phyloP scores from a whole-genome alignment of 1,284 basidiomycete species.

The Ceratobasidium sp. region DNA sequence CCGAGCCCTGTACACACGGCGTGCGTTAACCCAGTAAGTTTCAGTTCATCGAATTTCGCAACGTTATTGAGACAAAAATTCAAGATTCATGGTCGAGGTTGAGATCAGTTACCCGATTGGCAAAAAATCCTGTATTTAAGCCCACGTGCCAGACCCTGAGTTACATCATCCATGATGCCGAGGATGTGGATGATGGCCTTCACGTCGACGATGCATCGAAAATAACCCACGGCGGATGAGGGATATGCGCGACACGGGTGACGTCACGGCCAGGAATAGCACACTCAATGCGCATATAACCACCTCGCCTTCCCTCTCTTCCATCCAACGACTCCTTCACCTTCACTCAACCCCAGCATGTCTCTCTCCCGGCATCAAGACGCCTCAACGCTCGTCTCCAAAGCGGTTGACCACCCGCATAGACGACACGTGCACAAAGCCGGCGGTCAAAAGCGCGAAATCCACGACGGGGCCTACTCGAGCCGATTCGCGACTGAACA shows the following conservation, averaged over 20 bases:
- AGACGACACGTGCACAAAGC: conserved; percentile 25
- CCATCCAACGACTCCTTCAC: not conserved
- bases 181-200: conserved; percentile 14
- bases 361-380: conserved; percentile 44
- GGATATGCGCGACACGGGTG: conserved; percentile 1
- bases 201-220: conserved; percentile 23
- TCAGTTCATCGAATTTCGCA: not conserved
- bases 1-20: conserved; percentile 44
- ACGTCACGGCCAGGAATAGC: conserved; percentile 8
- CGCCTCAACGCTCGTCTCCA: conserved; percentile 41
- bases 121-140: conserved; percentile 10
- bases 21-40: conserved; percentile 19
- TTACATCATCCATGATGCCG: conserved; percentile 7
- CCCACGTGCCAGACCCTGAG: conserved; percentile 26
- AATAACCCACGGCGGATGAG: conserved; percentile 1
- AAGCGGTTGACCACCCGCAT: conserved; percentile 46
- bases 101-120: not conserved
- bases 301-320: not conserved
- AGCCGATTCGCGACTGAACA: conserved; percentile 44
- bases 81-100: conserved; percentile 18
- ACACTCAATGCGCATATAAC: conserved; percentile 29
- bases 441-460: conserved; percentile 19
- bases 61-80: not conserved
- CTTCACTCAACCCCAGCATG: not conserved
- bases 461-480: conserved; percentile 47